A percentile compares a stretch with the other conserved stretches of the same genome.
Evolutionary conservation across 1,284 basidiomycete species (phyloP).

Genomic region (Cutaneotrichosporon sp.): DNA sequence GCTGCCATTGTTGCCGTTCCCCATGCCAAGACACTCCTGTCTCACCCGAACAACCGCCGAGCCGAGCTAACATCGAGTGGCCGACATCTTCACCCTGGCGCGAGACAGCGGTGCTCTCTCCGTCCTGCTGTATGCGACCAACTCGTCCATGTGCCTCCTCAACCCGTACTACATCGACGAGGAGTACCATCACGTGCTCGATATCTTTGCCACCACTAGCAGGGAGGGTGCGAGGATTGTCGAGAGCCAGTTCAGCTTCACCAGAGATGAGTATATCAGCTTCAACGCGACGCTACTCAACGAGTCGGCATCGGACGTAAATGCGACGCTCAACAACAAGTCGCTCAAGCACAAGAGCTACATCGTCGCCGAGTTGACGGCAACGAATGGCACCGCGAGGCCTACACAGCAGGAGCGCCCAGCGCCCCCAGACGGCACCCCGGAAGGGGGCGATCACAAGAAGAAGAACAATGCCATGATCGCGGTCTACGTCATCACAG

Average conservation of each 20-base stretch:
- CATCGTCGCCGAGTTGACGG: conserved; percentile 64
- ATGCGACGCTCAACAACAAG: conserved; percentile 56
- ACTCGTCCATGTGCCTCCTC: conserved; percentile 70
- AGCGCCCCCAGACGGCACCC: conserved; percentile 16
- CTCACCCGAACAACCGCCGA: neutral
- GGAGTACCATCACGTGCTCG: conserved; percentile 69
- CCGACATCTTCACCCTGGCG: conserved; percentile 78
- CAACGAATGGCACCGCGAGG: conserved; percentile 63
- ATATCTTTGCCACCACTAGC: conserved; percentile 64
- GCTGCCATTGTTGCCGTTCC: neutral
- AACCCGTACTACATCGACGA: conserved; percentile 66
- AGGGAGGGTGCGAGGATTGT: conserved; percentile 57
- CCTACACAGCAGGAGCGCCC: conserved; percentile 24
- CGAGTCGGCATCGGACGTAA: conserved; percentile 54
- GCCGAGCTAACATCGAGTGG: neutral
- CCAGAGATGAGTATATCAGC: conserved; percentile 60
- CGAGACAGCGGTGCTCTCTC: conserved; percentile 73
- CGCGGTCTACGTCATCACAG: conserved; percentile 81
- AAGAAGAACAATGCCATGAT: conserved; percentile 58
- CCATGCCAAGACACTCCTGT: neutral
- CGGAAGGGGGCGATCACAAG: conserved; percentile 14
- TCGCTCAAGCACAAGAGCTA: conserved; percentile 58
- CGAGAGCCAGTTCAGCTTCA: conserved; percentile 63
- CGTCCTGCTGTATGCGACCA: conserved; percentile 76
- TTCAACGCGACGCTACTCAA: conserved; percentile 57